phyloP scores from a whole-genome alignment of 176 grass and related monocot genomes.

The Ensete ventricosum region DNA sequence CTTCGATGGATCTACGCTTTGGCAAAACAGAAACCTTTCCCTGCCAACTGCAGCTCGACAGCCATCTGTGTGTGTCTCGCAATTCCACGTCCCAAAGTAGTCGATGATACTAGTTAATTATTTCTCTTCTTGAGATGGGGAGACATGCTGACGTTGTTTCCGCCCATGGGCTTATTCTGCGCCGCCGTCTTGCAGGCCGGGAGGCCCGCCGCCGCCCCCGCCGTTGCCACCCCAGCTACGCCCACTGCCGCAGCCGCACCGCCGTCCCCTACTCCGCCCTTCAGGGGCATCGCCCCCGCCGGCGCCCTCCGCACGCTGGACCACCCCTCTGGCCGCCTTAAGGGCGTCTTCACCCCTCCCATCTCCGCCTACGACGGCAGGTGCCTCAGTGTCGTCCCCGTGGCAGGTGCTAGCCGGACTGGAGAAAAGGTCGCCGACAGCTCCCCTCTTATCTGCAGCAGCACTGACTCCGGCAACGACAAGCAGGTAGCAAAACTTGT shows the following conservation, averaged over 20 bases:
- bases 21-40: neutral
- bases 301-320: conserved; percentile 37
- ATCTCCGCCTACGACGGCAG: conserved; percentile 9
- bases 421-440: conserved; percentile 18
- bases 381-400: conserved; percentile 7
- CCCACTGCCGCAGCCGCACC: conserved; percentile 6
- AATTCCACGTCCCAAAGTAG: neutral
- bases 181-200: conserved; percentile 15
- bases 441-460: conserved; percentile 30
- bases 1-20: neutral
- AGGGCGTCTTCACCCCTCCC: conserved; percentile 12
- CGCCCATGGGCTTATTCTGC: neutral
- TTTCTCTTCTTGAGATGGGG: neutral
- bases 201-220: conserved; percentile 24
- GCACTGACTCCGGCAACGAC: conserved; percentile 35
- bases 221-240: conserved; percentile 19
- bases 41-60: neutral
- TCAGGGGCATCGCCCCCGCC: conserved; percentile 39
- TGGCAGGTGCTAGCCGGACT: conserved; percentile 3
- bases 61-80: neutral
- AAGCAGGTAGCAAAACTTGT: conserved; percentile 23
- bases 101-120: neutral
- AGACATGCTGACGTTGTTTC: neutral
- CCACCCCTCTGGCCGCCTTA: conserved; percentile 17
- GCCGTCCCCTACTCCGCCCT: conserved; percentile 13